A percentile compares a stretch with the other conserved stretches of the same genome.
Evolutionary conservation across 2,329 filamentous ascomycete genomes (phyloP).

Genomic region (Tolypocladium tropicale): DNA sequence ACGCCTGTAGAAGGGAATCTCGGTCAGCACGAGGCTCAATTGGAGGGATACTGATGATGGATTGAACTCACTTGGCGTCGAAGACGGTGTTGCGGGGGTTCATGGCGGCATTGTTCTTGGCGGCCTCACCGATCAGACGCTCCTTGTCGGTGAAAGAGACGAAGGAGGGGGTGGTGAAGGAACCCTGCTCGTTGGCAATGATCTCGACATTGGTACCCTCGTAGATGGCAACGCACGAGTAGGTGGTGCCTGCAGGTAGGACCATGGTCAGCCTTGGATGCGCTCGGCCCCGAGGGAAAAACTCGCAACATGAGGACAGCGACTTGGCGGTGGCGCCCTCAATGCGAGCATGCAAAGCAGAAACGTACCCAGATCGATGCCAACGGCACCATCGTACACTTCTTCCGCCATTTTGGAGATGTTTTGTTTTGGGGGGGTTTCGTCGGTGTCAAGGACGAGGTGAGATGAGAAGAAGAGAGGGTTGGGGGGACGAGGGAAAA

Average conservation of each 20-base stretch:
- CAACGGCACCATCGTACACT: slow-evolving; percentile 99
- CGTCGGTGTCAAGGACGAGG: slow-evolving; percentile 6
- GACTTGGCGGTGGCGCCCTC: no score
- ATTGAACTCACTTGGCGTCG: slow-evolving; percentile 79
- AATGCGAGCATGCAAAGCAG: not conserved
- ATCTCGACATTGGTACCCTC: slow-evolving; percentile 99
- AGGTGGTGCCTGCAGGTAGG: slow-evolving; percentile 71
- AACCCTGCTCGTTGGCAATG: slow-evolving; percentile 99
- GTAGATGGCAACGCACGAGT: slow-evolving; percentile 99
- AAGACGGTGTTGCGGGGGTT: slow-evolving; percentile 98
- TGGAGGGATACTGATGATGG: not conserved
- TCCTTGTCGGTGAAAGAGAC: slow-evolving; percentile 98
- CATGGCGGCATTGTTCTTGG: slow-evolving; percentile 99
- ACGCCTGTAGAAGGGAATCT: slow-evolving; percentile 52
- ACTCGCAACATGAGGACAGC: not conserved
- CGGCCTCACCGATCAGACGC: slow-evolving; percentile 97
- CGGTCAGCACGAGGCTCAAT: not conserved
- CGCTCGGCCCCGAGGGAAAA: not conserved
- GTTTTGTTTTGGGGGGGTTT: not conserved
- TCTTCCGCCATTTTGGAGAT: slow-evolving; percentile 76
- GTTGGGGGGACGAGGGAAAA: slow-evolving; percentile 12
- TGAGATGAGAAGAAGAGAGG: slow-evolving; percentile 14
- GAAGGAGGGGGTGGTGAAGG: slow-evolving; percentile 97
- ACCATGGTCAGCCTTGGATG: slow-evolving; percentile 8
- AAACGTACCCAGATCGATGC: slow-evolving; percentile 93